Evolutionary conservation across 1,284 basidiomycete species (phyloP).

Genomic region (Neotropicomus parvogracilis): DNA sequence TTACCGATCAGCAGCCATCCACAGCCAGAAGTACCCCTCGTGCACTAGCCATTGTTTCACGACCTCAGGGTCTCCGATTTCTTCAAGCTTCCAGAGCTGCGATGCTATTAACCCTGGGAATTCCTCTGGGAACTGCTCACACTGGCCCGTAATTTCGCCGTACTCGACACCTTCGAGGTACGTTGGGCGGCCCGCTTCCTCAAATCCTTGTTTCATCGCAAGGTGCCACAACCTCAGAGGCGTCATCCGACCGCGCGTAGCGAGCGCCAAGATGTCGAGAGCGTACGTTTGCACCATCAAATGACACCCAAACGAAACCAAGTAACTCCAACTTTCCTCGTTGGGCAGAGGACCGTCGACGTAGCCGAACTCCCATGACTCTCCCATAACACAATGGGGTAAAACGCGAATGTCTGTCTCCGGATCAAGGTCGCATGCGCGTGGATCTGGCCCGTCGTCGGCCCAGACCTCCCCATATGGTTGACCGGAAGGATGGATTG

Average conservation of each 20-base stretch:
- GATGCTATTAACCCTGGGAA: neutral
- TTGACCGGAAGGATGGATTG: neutral
- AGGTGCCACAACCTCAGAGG: neutral
- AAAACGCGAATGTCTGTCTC: neutral
- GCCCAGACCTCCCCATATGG: neutral
- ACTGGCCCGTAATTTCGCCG: neutral
- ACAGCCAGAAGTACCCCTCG: neutral
- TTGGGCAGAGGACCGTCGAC: neutral
- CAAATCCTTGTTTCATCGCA: neutral
- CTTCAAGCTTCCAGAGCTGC: neutral
- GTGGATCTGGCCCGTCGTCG: neutral
- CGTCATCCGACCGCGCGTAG: neutral
- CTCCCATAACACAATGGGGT: neutral
- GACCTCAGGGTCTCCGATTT: neutral
- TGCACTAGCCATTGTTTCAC: neutral
- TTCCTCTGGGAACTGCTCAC: neutral
- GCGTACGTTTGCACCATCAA: slow-evolving; percentile 3
- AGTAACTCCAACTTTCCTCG: neutral
- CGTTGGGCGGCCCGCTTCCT: too few relatives aligned
- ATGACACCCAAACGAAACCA: neutral
- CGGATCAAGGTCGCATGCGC: neutral
- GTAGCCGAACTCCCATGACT: neutral
- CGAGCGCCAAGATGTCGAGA: slow-evolving; percentile 3
- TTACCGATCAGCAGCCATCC: slow-evolving; percentile 5
- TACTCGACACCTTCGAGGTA: neutral